Conservation (phyloP, 2,329 filamentous ascomycete species). For the Epicoccum nigrum region DNA sequence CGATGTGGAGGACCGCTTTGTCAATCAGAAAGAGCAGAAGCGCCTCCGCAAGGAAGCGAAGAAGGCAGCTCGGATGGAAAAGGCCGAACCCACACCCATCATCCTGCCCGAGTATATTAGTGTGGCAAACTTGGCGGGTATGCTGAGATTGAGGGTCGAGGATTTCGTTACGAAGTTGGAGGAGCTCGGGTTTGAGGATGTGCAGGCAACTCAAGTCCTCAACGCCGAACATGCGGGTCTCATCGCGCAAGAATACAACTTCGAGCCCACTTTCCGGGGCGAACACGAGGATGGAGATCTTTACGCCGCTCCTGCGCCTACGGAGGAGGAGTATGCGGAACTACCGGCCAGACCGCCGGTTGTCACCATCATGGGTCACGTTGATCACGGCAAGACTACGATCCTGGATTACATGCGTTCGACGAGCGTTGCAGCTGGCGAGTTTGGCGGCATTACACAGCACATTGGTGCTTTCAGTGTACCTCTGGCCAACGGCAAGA, state of each 20-base stretch:
- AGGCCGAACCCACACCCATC: conserved; percentile 56
- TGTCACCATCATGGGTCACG: conserved; percentile 98
- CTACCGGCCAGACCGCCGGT: conserved; percentile 84
- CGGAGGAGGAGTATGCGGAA: conserved; percentile 63
- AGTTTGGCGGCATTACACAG: conserved; percentile 97
- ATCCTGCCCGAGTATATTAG: conserved; percentile 90
- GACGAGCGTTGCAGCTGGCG: conserved; percentile 85
- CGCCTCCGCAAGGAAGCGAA: conserved; percentile 43
- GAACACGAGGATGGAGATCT: conserved; percentile 72
- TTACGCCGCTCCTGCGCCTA: conserved; percentile 61
- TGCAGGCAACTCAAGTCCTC: conserved; percentile 81
- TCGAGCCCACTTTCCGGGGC: conserved; percentile 76
- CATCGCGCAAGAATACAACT: conserved; percentile 91
- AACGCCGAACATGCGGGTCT: conserved; percentile 89
- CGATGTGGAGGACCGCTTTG: conserved; percentile 29
- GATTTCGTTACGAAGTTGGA: conserved; percentile 77
- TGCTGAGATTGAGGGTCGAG: conserved; percentile 72
- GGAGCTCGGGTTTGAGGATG: conserved; percentile 90
- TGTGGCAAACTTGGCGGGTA: conserved; percentile 78
- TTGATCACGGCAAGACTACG: conserved; percentile 98
- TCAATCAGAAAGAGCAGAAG: conserved; percentile 40
- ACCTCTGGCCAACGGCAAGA: conserved; percentile 77
- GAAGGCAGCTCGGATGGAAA: conserved; percentile 39
- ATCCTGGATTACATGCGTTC: conserved; percentile 92
- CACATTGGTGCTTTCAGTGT: conserved; percentile 98